phyloP scores from a whole-genome alignment of 495 filamentous ascomycete genomes.

The Podospora conica region DNA sequence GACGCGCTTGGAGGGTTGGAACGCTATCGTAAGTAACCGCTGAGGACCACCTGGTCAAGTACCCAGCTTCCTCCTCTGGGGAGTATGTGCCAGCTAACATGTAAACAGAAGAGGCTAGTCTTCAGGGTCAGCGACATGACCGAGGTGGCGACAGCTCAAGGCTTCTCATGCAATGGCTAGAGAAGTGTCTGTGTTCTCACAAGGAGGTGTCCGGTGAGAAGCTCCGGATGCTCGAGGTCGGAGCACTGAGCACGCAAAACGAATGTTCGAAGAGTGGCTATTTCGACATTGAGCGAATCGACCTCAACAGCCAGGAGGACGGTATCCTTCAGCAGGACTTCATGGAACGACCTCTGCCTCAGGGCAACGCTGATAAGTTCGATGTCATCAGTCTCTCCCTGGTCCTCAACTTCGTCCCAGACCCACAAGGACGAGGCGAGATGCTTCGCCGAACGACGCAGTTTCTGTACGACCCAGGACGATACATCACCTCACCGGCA shows the following conservation, averaged over 20 bases:
- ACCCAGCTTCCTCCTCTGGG: too few relatives aligned
- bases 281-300: constrained; percentile 78
- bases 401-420: constrained; percentile 89
- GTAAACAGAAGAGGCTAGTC: constrained; percentile 62
- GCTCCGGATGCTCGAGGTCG: constrained; percentile 76
- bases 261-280: constrained; percentile 64
- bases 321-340: constrained; percentile 87
- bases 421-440: constrained; percentile 65
- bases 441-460: constrained; percentile 75
- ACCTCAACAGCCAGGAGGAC: constrained; percentile 77
- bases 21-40: constrained; percentile 50
- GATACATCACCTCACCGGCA: constrained; percentile 13
- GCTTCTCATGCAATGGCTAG: constrained; percentile 80
- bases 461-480: constrained; percentile 48
- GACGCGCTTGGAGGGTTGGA: constrained; percentile 66
- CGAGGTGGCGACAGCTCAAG: constrained; percentile 89
- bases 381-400: constrained; percentile 90
- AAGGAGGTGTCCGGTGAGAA: constrained; percentile 18
- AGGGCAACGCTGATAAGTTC: constrained; percentile 56
- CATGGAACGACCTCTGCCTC: constrained; percentile 77
- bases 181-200: constrained; percentile 31
- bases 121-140: constrained; percentile 72
- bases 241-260: constrained; percentile 79
- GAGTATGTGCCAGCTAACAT: too few relatives aligned
- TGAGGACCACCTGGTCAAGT: neutral